Evolutionary conservation across 108 stramenopile genomes (phyloP).

Genomic region (Seminavis robusta): DNA sequence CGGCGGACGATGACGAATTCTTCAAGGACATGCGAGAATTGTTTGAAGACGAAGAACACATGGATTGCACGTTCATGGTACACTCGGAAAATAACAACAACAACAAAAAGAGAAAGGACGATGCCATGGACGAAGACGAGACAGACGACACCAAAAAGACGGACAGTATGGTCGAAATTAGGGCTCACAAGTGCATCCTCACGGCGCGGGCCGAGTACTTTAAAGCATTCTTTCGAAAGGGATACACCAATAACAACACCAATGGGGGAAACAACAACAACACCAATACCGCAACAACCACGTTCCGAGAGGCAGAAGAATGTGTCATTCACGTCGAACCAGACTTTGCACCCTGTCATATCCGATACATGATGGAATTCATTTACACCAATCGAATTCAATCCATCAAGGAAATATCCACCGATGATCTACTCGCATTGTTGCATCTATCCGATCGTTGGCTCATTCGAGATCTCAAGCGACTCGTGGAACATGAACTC

Average conservation of each 20-base stretch:
- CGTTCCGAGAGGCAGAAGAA: constrained; percentile 72
- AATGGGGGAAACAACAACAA: too few relatives aligned
- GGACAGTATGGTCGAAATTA: constrained; percentile 48
- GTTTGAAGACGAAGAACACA: constrained; percentile 86
- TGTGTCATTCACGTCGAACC: constrained; percentile 79
- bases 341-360: constrained; percentile 60
- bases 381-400: constrained; percentile 92
- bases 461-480: constrained; percentile 85
- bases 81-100: constrained; percentile 28
- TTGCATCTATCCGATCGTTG: constrained; percentile 83
- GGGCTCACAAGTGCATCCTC: constrained; percentile 94
- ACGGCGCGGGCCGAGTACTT: constrained; percentile 97
- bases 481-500: constrained; percentile 83
- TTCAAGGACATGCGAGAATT: constrained; percentile 85
- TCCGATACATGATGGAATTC: constrained; percentile 91
- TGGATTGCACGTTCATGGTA: constrained; percentile 76
- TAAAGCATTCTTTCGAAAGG: constrained; percentile 89
- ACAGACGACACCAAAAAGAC: constrained; percentile 13
- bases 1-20: constrained; percentile 86
- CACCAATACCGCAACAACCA: constrained; percentile 5
- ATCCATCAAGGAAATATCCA: constrained; percentile 44
- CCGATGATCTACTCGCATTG: constrained; percentile 74
- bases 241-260: constrained; percentile 7
- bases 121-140: constrained; percentile 24
- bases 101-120: too few relatives aligned